A percentile compares a stretch with the other conserved stretches of the same genome.
These are phyloP conservation scores for Fusarium sp. DNA, from an alignment of 2,329 filamentous ascomycete genomes.

Conservation along the genomic window DNA sequence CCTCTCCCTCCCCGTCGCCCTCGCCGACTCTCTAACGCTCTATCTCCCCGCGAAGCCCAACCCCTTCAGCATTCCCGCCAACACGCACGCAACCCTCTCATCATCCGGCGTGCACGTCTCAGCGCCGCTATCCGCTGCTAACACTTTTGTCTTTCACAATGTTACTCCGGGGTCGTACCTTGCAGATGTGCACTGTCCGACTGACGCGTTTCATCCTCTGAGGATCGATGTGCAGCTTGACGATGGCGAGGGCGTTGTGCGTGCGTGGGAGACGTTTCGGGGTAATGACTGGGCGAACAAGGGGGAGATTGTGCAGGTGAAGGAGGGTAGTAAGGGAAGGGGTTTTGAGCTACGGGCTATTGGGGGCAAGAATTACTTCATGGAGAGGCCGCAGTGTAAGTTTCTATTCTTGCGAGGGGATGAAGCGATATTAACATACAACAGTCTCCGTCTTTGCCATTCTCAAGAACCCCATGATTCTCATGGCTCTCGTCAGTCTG, in stretches of 20 bases:
- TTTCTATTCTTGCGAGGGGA: conserved; percentile 36
- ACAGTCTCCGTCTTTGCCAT: conserved; percentile 82
- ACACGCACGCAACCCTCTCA: conserved; percentile 72
- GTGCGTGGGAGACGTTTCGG: conserved; percentile 85
- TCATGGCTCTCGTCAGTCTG: conserved; percentile 87
- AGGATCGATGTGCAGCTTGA: conserved; percentile 74
- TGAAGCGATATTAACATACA: conserved; percentile 1
- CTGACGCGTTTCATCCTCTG: conserved; percentile 81
- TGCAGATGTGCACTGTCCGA: conserved; percentile 80
- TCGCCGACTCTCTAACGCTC: conserved; percentile 53
- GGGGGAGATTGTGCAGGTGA: conserved; percentile 69
- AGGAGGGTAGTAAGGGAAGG: conserved; percentile 49
- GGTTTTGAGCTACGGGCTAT: conserved; percentile 71
- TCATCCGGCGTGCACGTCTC: conserved; percentile 53
- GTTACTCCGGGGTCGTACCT: conserved; percentile 81
- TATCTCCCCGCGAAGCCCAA: conserved; percentile 61
- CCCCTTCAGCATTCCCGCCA: conserved; percentile 68
- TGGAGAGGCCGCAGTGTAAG: conserved; percentile 80
- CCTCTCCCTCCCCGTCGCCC: conserved; percentile 48
- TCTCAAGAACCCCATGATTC: conserved; percentile 95
- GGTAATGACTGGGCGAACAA: conserved; percentile 92
- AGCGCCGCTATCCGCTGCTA: conserved; percentile 73
- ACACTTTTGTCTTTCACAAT: conserved; percentile 81
- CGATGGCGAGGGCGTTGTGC: conserved; percentile 57
- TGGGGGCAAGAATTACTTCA: conserved; percentile 78